Conservation (phyloP, 1,284 basidiomycete genomes). For the Wallemia ichthyophaga region DNA sequence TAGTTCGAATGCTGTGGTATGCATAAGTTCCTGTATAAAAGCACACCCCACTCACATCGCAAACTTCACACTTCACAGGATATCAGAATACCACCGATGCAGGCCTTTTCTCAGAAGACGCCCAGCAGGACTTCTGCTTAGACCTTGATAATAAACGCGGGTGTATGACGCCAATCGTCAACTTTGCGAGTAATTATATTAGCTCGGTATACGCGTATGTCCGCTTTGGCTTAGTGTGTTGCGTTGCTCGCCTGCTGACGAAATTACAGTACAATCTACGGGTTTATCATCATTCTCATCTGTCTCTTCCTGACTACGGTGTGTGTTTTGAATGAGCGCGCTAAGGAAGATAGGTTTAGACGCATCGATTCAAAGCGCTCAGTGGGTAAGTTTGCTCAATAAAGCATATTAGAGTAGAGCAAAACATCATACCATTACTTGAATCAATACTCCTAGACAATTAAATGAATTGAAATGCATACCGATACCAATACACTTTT, state of each 20-base stretch:
- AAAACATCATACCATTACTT: neutral
- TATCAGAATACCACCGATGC: conserved; percentile 1
- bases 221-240: neutral
- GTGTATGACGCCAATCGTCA: neutral
- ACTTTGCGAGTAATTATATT: neutral
- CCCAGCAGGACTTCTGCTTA: neutral
- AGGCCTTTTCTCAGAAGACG: neutral
- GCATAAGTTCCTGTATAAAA: neutral
- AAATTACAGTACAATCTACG: conserved; percentile 24
- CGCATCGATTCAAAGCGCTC: neutral
- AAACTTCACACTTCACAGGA: too few species aligned
- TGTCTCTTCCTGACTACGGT: conserved; percentile 40
- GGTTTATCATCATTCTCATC: conserved; percentile 47
- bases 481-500: neutral
- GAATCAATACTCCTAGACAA: neutral
- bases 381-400: neutral
- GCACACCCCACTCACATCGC: conserved; percentile 9
- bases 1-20: conserved; percentile 40
- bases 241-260: too few species aligned
- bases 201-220: neutral
- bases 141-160: neutral
- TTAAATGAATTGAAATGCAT: neutral
- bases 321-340: conserved; percentile 42
- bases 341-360: neutral
- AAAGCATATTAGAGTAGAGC: neutral